Evolutionary conservation across 225 moss, liverwort and hornwort genomes (phyloP).

Genomic region (Climacium dendroides): DNA sequence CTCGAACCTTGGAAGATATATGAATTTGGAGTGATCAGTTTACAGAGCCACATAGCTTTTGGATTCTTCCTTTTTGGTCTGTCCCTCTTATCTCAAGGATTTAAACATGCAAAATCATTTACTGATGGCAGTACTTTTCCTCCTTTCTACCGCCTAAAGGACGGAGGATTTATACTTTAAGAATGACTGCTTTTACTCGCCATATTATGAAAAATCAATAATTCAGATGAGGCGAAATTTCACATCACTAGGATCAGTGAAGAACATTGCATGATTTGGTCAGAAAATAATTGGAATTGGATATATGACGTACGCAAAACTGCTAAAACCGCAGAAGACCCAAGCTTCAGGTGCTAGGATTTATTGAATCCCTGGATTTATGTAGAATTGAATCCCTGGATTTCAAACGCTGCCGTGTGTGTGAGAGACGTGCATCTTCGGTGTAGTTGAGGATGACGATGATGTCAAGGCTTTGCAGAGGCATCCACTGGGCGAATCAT

Average conservation of each 20-base stretch:
- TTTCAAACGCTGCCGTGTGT: not conserved
- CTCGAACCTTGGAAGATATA: not conserved
- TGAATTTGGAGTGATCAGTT: not conserved
- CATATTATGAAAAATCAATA: not conserved
- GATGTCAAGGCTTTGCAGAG: not conserved
- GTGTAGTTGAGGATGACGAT: not conserved
- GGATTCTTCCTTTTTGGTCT: not conserved
- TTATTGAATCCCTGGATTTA: not conserved
- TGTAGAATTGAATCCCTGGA: not conserved
- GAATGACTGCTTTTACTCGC: not conserved
- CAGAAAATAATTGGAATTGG: not conserved
- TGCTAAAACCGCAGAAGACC: not conserved
- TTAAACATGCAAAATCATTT: not conserved
- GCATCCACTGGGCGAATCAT: not conserved
- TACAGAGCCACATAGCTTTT: not conserved
- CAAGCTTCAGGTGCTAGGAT: not conserved
- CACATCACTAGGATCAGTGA: not conserved
- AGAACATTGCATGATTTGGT: not conserved
- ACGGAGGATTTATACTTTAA: not conserved
- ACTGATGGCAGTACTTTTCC: not conserved
- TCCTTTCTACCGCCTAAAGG: not conserved
- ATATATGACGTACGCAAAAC: not conserved
- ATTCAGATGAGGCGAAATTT: not conserved
- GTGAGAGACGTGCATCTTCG: not conserved
- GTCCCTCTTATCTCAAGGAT: not conserved